Percentiles rank a stretch among this genome's conserved stretches.
phyloP scores from a whole-genome alignment of 225 moss, liverwort and hornwort genomes.

The Pseudisothecium myosuroides region DNA sequence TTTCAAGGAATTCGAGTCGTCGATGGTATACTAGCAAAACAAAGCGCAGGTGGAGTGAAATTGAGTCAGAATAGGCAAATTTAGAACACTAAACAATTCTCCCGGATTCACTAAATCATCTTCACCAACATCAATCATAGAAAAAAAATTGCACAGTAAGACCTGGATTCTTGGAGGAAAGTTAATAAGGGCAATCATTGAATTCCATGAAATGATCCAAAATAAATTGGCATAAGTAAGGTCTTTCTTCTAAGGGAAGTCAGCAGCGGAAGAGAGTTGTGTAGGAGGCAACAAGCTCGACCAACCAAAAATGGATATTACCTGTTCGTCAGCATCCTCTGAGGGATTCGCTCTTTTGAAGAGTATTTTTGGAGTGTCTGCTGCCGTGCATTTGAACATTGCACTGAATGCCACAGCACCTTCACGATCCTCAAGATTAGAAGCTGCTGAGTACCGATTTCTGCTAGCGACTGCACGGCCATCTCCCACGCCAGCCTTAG shows the following conservation, averaged over 20 bases:
- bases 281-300: not conserved
- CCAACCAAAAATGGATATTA: not conserved
- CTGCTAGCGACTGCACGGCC: not conserved
- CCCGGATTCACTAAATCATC: not conserved
- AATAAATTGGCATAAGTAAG: not conserved
- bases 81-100: not conserved
- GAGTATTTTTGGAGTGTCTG: constrained; percentile 19
- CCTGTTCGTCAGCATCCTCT: constrained; percentile 12
- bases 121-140: not conserved
- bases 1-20: not conserved
- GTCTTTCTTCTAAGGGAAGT: not conserved
- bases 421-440: not conserved
- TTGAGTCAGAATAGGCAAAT: not conserved
- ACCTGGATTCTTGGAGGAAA: not conserved
- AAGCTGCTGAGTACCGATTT: not conserved
- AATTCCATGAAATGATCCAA: not conserved
- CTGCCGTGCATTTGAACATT: constrained; percentile 21
- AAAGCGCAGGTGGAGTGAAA: not conserved
- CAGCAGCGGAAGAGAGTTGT: not conserved
- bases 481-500: not conserved
- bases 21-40: not conserved
- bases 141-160: not conserved
- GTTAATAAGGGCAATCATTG: not conserved
- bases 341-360: constrained; percentile 15
- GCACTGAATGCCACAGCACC: constrained; percentile 1